Base-by-base conservation (phyloP, 2,329 filamentous ascomycete species). In the Clathrospora elynae region DNA sequence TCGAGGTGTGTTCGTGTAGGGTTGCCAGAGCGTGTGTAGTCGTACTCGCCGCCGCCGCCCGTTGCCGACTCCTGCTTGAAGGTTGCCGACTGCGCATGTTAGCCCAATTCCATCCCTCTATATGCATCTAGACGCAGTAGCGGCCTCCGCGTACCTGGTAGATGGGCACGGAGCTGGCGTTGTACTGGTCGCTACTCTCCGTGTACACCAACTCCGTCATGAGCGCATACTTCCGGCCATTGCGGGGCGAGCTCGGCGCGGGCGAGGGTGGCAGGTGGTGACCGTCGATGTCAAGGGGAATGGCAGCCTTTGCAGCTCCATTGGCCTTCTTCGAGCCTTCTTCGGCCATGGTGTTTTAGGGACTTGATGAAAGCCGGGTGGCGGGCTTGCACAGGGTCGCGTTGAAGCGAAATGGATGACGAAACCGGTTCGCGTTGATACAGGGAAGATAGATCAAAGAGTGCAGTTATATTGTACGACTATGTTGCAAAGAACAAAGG, bases 21-120 rank as follows among this genome's bases (percentile, higher is more conserved):
- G 70, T 99, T 99, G 42, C 93, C 93, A 23, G 91, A 97, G 49
- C 95, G 88, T 47, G 93, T 97, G 77, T 99, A 99, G 76, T 99
- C 93, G 73, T 97, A 99, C 72, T 97, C 91, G 65, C 82, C 78
- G 57, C 83, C 87, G 47, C 89, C 90, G 46, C 88, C 90, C 31
- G 74, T 79, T 51, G 87, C 86, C 12, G 87, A 89, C 14, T 82
- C 82, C 73, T 97, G 93, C 75, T 99, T 99, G 79, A 99, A 99
- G 24, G 93, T 99, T 34, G 93, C 95, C 34, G 90, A 95, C 80
- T 86, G 53, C n/a, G 13, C n/a, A 23, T 9, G 49, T 66, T 45
- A 63, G 59, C 42, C 26, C 9, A 10, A 2, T 11, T 23, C 6
- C 34, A 6, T 11, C 6, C 16, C 5, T 13, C 5, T 14, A 6